Conservation (phyloP, 2,329 filamentous ascomycete genomes). For the Neophaeococcomyces aloes region DNA sequence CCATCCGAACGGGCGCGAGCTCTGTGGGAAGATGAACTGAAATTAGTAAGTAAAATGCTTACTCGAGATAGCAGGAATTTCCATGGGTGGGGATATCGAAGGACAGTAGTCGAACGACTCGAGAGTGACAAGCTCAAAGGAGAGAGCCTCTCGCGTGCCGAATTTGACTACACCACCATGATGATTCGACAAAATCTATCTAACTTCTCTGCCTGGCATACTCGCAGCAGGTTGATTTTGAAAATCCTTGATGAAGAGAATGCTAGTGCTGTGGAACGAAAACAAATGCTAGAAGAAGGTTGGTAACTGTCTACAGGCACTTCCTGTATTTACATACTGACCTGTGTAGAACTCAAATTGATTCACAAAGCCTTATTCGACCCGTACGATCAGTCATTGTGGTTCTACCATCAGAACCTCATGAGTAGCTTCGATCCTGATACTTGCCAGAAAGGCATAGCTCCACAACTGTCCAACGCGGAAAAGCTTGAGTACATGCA, state of each 20-base stretch:
- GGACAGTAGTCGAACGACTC: constrained; percentile 64
- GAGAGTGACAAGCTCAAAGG: constrained; percentile 48
- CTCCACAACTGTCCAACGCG: constrained; percentile 49
- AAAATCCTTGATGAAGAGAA: constrained; percentile 60
- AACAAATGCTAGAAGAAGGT: constrained; percentile 62
- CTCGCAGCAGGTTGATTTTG: constrained; percentile 72
- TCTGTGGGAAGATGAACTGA: constrained; percentile 78
- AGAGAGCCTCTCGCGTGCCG: constrained; percentile 59
- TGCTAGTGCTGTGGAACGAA: constrained; percentile 53
- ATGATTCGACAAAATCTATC: constrained; percentile 80
- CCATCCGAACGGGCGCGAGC: constrained; percentile 45
- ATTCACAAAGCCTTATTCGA: constrained; percentile 74
- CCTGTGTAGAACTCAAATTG: constrained; percentile 54
- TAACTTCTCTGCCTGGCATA: constrained; percentile 97
- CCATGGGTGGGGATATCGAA: constrained; percentile 89
- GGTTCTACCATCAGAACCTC: constrained; percentile 92
- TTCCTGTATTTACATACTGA: constrained; percentile 4
- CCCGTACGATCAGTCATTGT: constrained; percentile 87
- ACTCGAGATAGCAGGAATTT: constrained; percentile 80
- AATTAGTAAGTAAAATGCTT: constrained; percentile 78
- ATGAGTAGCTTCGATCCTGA: constrained; percentile 56
- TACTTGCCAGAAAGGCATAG: constrained; percentile 47
- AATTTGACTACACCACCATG: constrained; percentile 81
- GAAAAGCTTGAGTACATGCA: constrained; percentile 57
- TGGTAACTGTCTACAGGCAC: constrained; percentile 15